Conservation (phyloP, 148 eudicot genomes). For the Camellia lanceoleosa region DNA sequence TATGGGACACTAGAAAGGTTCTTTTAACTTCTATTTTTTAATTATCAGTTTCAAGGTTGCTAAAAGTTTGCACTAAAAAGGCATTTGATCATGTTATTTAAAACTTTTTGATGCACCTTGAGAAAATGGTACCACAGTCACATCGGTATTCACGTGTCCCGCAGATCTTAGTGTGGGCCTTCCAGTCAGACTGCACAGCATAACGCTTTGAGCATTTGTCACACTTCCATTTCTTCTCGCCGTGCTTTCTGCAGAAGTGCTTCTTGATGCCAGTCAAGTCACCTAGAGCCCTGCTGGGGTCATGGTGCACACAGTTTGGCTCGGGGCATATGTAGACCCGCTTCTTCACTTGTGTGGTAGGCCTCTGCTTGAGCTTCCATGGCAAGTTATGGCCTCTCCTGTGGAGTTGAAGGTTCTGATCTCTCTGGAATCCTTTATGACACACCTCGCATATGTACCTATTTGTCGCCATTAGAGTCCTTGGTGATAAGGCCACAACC, state of each 20-base stretch:
- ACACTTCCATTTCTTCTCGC: slow-evolving; percentile 45
- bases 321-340: slow-evolving; percentile 44
- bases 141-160: slow-evolving; percentile 41
- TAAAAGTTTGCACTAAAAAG: no score
- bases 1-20: no score
- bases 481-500: slow-evolving; percentile 43
- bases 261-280: slow-evolving; percentile 50
- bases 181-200: slow-evolving; percentile 50
- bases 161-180: slow-evolving; percentile 47
- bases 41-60: no score
- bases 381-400: slow-evolving; percentile 50
- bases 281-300: slow-evolving; percentile 39
- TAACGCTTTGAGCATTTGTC: slow-evolving; percentile 46
- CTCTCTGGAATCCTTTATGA: slow-evolving; percentile 44
- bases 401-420: slow-evolving; percentile 42
- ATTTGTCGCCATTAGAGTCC: slow-evolving; percentile 44
- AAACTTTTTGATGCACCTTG: slow-evolving; percentile 19
- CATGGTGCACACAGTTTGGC: slow-evolving; percentile 39
- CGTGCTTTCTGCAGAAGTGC: slow-evolving; percentile 43
- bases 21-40: no score
- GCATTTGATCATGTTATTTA: no score
- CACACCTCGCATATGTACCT: slow-evolving; percentile 44
- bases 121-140: slow-evolving; percentile 46
- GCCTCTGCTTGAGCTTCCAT: slow-evolving; percentile 47
- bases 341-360: slow-evolving; percentile 26